These are phyloP conservation scores for Auriculariales sp. DNA, from an alignment of 768 basidiomycete species.

Conservation along the genomic window DNA sequence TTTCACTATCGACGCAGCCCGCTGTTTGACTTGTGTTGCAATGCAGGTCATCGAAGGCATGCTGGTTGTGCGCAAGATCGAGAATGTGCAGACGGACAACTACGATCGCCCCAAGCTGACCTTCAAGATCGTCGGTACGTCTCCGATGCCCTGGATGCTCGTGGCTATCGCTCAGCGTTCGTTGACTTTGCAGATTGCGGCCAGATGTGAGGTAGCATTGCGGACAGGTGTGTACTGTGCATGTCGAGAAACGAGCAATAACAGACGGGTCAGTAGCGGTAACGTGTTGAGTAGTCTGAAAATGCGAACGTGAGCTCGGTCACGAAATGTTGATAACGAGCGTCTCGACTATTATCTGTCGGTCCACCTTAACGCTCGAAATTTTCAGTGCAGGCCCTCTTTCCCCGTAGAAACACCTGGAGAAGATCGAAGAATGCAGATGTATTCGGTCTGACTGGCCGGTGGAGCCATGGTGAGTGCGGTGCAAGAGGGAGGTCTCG, in stretches of 20 bases:
- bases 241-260: neutral
- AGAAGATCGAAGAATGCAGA: no score
- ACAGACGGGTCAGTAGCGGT: constrained; percentile 39
- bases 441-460: no score
- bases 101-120: constrained; percentile 82
- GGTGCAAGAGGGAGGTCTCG: no score
- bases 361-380: no score
- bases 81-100: constrained; percentile 82
- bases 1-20: constrained; percentile 85
- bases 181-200: constrained; percentile 16
- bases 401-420: no score
- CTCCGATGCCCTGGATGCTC: neutral
- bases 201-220: no score
- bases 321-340: neutral
- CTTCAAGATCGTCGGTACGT: constrained; percentile 70
- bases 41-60: constrained; percentile 22
- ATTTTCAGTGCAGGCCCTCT: no score
- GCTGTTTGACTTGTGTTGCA: no score
- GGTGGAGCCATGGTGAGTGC: no score
- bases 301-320: neutral
- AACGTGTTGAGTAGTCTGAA: constrained; percentile 68
- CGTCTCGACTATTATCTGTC: no score
- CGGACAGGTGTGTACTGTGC: no score
- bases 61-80: constrained; percentile 45
- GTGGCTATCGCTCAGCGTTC: no score